Conservation (phyloP, 2,329 filamentous ascomycete species). For the Thelonectria blattea region DNA sequence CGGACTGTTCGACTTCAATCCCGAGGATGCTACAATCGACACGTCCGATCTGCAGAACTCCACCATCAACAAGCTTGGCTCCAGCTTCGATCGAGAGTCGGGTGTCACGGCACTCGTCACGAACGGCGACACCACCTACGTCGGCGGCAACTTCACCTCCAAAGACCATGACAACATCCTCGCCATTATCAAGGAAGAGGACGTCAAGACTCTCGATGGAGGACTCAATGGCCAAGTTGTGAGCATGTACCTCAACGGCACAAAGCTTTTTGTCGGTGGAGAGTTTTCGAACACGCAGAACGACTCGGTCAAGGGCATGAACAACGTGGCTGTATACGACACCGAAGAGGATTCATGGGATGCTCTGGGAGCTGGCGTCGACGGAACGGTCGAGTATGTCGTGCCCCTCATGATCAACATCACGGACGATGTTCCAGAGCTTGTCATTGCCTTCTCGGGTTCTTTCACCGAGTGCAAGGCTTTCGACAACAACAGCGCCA, state of each 20-base stretch:
- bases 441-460: conserved; percentile 80
- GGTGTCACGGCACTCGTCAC: conserved; percentile 73
- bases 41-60: conserved; percentile 71
- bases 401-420: conserved; percentile 82
- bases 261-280: conserved; percentile 80
- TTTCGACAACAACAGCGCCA: conserved; percentile 67
- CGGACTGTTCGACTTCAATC: conserved; percentile 88
- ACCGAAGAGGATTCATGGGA: conserved; percentile 72
- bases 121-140: conserved; percentile 69
- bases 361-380: conserved; percentile 82
- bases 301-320: conserved; percentile 67
- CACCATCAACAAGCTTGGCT: conserved; percentile 77
- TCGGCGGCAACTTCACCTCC: conserved; percentile 85
- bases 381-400: conserved; percentile 77
- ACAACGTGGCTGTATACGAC: conserved; percentile 79
- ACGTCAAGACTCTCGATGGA: conserved; percentile 67
- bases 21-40: conserved; percentile 58
- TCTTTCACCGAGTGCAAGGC: conserved; percentile 75
- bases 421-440: conserved; percentile 70
- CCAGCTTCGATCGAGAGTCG: conserved; percentile 70
- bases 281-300: conserved; percentile 78
- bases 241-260: conserved; percentile 70
- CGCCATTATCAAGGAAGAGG: conserved; percentile 68
- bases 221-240: conserved; percentile 83
- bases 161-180: conserved; percentile 76